Conservation (phyloP, 805 yeast species). For the Sugiyamaella floridensis region DNA sequence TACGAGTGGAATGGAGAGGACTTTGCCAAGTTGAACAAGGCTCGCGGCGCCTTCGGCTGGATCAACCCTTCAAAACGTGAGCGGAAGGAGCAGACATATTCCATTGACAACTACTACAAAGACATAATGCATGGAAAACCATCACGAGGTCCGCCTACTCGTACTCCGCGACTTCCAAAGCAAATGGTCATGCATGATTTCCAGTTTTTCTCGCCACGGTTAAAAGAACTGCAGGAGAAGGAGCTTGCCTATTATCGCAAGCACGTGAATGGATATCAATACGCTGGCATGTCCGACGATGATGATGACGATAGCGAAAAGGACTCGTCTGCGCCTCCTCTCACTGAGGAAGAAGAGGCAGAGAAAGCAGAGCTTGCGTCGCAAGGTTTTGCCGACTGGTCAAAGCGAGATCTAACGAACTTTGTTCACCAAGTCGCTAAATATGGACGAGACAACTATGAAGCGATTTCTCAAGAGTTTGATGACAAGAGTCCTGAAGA, state of each 20-base stretch:
- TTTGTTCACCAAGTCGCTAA: conserved; percentile 67
- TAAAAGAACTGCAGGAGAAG: conserved; percentile 67
- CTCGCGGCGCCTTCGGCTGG: conserved; percentile 46
- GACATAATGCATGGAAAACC: conserved; percentile 65
- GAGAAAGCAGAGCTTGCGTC: conserved; percentile 49
- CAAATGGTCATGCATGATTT: conserved; percentile 77
- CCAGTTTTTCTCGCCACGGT: conserved; percentile 72
- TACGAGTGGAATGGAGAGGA: conserved; percentile 93
- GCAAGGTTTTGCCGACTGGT: conserved; percentile 75
- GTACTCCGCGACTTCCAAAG: conserved; percentile 76
- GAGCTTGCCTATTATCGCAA: conserved; percentile 76
- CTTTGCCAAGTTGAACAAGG: conserved; percentile 47
- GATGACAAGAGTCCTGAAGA: conserved; percentile 72
- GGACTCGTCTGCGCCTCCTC: conserved; percentile 61
- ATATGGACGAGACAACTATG: conserved; percentile 69
- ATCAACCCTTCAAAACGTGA: conserved; percentile 69
- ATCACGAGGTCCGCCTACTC: conserved; percentile 26
- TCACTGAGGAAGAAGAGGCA: conserved; percentile 73
- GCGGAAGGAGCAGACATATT: conserved; percentile 53
- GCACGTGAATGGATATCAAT: conserved; percentile 54
- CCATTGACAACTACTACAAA: conserved; percentile 78
- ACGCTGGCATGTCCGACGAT: conserved; percentile 42
- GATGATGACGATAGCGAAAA: conserved; percentile 42
- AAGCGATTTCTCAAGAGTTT: conserved; percentile 65
- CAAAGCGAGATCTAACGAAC: conserved; percentile 78